Conservation (phyloP, 768 basidiomycete genomes). For the Pisolithus orientalis region DNA sequence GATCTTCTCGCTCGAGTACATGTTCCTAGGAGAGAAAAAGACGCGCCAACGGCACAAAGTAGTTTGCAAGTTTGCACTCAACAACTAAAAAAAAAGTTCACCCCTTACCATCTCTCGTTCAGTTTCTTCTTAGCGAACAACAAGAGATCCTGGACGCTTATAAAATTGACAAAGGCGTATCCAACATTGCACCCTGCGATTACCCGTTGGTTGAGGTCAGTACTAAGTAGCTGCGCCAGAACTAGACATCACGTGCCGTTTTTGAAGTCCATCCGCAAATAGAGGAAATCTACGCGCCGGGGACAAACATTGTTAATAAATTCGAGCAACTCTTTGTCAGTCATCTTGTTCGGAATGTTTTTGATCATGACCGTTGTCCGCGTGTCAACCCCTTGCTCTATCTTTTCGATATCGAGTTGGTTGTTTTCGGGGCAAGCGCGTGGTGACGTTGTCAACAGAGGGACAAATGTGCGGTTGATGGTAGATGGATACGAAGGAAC, state of each 20-base stretch:
- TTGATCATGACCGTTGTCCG: conserved; percentile 87
- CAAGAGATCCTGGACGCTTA: conserved; percentile 68
- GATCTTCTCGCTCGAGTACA: conserved; percentile 88
- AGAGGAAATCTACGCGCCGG: conserved; percentile 80
- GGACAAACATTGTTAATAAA: conserved; percentile 70
- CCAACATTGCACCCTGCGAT: conserved; percentile 65
- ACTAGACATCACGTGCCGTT: conserved; percentile 46
- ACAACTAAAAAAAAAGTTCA: neutral
- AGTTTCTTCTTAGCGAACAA: conserved; percentile 67
- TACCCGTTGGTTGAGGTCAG: conserved; percentile 1
- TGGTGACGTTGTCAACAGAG: conserved; percentile 22
- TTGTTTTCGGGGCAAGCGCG: conserved; percentile 38
- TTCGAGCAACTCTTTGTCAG: conserved; percentile 58
- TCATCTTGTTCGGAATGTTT: conserved; percentile 93
- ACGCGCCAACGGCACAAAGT: too few relatives aligned
- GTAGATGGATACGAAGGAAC: conserved; percentile 14
- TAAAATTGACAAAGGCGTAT: conserved; percentile 89
- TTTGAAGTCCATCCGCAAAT: conserved; percentile 80
- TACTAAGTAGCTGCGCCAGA: neutral
- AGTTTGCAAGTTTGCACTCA: conserved; percentile 1
- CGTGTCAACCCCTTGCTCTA: conserved; percentile 73
- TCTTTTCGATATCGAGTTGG: conserved; percentile 59
- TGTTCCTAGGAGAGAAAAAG: conserved; percentile 52
- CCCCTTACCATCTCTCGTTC: conserved; percentile 72
- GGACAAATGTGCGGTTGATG: conserved; percentile 15